Base-by-base conservation (phyloP, 345 rosid species). In the Brassica rapa region DNA sequence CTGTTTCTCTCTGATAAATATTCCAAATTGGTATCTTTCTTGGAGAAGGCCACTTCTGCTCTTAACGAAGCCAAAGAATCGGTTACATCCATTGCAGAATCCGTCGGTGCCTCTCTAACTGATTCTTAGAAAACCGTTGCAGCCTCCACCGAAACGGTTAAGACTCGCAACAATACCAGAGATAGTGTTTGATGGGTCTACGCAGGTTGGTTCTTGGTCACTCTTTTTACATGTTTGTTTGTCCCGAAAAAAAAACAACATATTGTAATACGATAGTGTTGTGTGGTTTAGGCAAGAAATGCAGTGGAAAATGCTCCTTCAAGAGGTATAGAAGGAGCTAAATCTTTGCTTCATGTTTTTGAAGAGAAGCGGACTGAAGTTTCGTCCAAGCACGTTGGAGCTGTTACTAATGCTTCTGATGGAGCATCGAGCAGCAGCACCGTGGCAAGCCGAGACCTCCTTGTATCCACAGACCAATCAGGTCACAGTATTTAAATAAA, bases 41-140 rank as follows among this genome's bases (percentile, higher is more conserved):
- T 56, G 6, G 72, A 75, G 9, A 69, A 70, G 68, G 72, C 79
- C 30, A 75, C 67, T 75, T 74, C 79, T 75, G 25, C 80, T 75
- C 16, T 75, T 0, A 21, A 2, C 11, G 78, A 73, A 68, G 82
- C 79, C 27, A 73, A 74, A 30, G 78, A 68, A 3, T 68, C 82
- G 0, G 66, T 37, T 19, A 11, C 82, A 62, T 2, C 65, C 46
- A 73, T 74, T 7, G 64, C 82, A 60, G 78, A 74, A 9, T 24
- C 78, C 49, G 27, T 37, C 65, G 25, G 14, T 14, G 39, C 76
- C 2, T 71, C 81, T 70, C 23, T 62, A 14, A 62, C 66, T 29
- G 51, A 51, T 29, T 75, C 71, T 70, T 35, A 77, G 49, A 77
- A 77, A 27, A 77, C 71, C 32, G 76, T 70, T 35, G 75, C 56